Base-by-base conservation (phyloP, 2,329 filamentous ascomycete genomes). In the Thermothelomyces thermophilus region DNA sequence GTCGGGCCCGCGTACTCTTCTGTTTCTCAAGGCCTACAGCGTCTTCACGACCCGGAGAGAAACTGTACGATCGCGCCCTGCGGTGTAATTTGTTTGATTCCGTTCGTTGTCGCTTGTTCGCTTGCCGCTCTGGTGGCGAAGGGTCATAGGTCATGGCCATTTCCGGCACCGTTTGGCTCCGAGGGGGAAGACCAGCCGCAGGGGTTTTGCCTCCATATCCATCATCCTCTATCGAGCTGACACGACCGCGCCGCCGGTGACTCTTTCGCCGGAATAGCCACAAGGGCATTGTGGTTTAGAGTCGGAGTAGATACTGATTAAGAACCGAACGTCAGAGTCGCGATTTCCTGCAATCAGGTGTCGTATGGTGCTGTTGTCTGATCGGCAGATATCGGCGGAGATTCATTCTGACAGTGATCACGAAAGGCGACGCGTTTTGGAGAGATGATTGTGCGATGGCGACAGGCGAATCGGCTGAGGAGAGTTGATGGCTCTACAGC, bases 211-310 rank as follows among this genome's bases (percentile, higher is more conserved):
- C 54, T 37, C 54, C 51, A 20, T 58, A 52, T 57, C 71, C 70
- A 64, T 81, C 74, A 62, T 74, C 68, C 61, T 76, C 76, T 52
- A 75, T 69, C 58, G 77, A 68, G 59, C 75, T 76, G 59, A 80
- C 67, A 57, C 71, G 69, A 56, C 73, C 67, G 63, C 75, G 73
- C 68, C 74, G 80, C 69, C 83, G 83, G 68, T 82, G 83, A 69
- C 79, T 83, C 70, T 77, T 84, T 63, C 84, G 82, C 68, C 83
- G 77, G 69, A 94, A 95, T 54, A 84, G 87, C 89, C 88, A 94
- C 68, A 90, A 73, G 65, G 84, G 81, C 87, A 91, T 91, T 20
- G 41, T 55, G 11, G 2, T 13, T 5, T 31, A 19, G 17, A 5
- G 33, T n/a, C 7, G 33, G 30, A 14, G 33, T 6, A n/a, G 14